These are phyloP conservation scores for Starmerella bombi DNA, from an alignment of 805 yeast species.

Conservation along the genomic window DNA sequence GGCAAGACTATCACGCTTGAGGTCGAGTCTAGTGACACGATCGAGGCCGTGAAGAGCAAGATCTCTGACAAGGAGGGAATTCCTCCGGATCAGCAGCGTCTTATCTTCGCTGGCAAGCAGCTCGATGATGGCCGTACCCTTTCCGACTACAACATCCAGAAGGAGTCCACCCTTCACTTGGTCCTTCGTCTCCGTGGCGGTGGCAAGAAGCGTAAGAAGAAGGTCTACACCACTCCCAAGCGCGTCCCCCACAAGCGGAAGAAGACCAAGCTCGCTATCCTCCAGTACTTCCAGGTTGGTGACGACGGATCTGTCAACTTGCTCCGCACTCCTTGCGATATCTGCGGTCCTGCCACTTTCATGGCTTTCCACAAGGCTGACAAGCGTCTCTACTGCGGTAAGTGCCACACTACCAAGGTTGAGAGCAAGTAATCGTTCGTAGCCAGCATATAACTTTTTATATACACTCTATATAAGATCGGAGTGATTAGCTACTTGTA, in stretches of 20 bases:
- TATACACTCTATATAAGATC: neutral
- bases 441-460: constrained; percentile 2
- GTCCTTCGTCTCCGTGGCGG: constrained; percentile 98
- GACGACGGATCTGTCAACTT: constrained; percentile 97
- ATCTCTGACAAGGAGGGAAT: constrained; percentile 96
- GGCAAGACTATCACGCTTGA: constrained; percentile 98
- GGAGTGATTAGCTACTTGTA: too few relatives aligned
- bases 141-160: constrained; percentile 95
- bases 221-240: constrained; percentile 99
- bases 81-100: constrained; percentile 96
- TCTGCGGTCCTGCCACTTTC: constrained; percentile 98
- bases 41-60: constrained; percentile 92
- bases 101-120: constrained; percentile 95
- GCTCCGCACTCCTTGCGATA: constrained; percentile 96
- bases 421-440: constrained; percentile 13
- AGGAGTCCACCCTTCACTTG: constrained; percentile 92
- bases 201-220: constrained; percentile 99
- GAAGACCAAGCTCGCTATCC: constrained; percentile 98
- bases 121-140: constrained; percentile 87
- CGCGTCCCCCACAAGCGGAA: constrained; percentile 99
- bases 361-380: constrained; percentile 77
- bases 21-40: constrained; percentile 95
- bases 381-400: constrained; percentile 99
- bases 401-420: constrained; percentile 82
- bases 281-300: constrained; percentile 98